Percentiles rank a stretch among this genome's conserved stretches.
Evolutionary conservation across 805 yeast genomes (phyloP).

Genomic region (Cephaloascus albidus): DNA sequence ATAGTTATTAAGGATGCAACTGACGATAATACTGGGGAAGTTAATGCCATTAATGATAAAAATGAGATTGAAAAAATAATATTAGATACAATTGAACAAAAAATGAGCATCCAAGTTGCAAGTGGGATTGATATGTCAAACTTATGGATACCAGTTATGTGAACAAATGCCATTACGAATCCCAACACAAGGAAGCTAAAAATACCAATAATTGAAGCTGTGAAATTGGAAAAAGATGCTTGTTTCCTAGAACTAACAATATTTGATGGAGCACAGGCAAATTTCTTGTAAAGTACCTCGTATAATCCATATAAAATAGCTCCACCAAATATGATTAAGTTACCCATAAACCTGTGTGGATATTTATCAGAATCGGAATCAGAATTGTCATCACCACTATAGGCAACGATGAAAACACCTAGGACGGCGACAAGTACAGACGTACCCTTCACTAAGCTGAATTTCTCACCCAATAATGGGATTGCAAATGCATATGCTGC

Average conservation of each 20-base stretch:
- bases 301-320: slow-evolving; percentile 74
- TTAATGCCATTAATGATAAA: slow-evolving; percentile 69
- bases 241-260: slow-evolving; percentile 53
- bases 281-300: slow-evolving; percentile 73
- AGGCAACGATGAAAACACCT: slow-evolving; percentile 77
- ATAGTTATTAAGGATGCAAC: slow-evolving; percentile 67
- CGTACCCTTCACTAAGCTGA: slow-evolving; percentile 50
- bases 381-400: slow-evolving; percentile 32
- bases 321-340: slow-evolving; percentile 60
- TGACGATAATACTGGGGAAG: slow-evolving; percentile 76
- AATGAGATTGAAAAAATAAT: slow-evolving; percentile 63
- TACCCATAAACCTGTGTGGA: slow-evolving; percentile 61
- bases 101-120: slow-evolving; percentile 34
- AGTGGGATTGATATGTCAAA: slow-evolving; percentile 34
- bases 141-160: slow-evolving; percentile 45
- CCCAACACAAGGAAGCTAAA: slow-evolving; percentile 43
- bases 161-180: slow-evolving; percentile 35
- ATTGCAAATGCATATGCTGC: slow-evolving; percentile 82
- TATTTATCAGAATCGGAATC: slow-evolving; percentile 19
- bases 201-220: slow-evolving; percentile 60
- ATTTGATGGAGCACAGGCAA: slow-evolving; percentile 64
- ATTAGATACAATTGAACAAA: slow-evolving; percentile 51
- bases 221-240: slow-evolving; percentile 71
- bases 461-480: slow-evolving; percentile 57
- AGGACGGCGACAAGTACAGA: slow-evolving; percentile 64